phyloP scores from a whole-genome alignment of 495 filamentous ascomycete genomes.

The Penicillium fimorum region DNA sequence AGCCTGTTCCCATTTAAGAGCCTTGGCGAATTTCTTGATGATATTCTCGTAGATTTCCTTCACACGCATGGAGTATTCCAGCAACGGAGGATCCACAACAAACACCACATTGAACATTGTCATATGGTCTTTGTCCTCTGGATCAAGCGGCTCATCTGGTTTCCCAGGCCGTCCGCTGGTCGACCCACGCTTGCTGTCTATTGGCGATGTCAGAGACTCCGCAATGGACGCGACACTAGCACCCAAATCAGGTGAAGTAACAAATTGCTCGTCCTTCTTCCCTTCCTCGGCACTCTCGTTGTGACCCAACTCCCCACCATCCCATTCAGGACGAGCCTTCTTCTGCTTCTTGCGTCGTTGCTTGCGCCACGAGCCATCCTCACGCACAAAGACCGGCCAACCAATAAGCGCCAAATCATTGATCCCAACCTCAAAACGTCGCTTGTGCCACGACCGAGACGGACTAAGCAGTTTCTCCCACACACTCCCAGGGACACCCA shows the following conservation, averaged over 20 bases:
- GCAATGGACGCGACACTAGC: slow-evolving; percentile 26
- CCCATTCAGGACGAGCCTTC: slow-evolving; percentile 37
- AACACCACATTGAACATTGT: slow-evolving; percentile 98
- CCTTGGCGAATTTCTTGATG: slow-evolving; percentile 84
- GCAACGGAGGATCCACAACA: slow-evolving; percentile 73
- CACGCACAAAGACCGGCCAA: slow-evolving; percentile 80
- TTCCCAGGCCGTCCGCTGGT: slow-evolving; percentile 39
- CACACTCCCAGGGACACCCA: slow-evolving; percentile 72
- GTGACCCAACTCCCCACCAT: slow-evolving; percentile 42
- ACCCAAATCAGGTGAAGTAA: slow-evolving; percentile 32
- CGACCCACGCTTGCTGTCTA: slow-evolving; percentile 38
- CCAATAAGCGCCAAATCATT: slow-evolving; percentile 84
- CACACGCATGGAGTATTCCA: slow-evolving; percentile 71
- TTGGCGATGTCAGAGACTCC: slow-evolving; percentile 36
- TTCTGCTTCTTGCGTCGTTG: slow-evolving; percentile 61
- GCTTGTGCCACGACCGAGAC: slow-evolving; percentile 75
- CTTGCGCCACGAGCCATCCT: slow-evolving; percentile 87
- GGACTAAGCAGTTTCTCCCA: slow-evolving; percentile 85
- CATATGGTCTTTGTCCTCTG: slow-evolving; percentile 65
- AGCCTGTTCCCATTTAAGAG: slow-evolving; percentile 86
- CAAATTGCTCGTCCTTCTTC: slow-evolving; percentile 29
- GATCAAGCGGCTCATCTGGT: slow-evolving; percentile 42
- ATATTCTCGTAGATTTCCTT: slow-evolving; percentile 83
- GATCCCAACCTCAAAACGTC: slow-evolving; percentile 79
- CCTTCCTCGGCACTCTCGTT: slow-evolving; percentile 44